These are phyloP conservation scores for Sporobolomyces phaffii DNA, from an alignment of 768 basidiomycete species.

Conservation along the genomic window DNA sequence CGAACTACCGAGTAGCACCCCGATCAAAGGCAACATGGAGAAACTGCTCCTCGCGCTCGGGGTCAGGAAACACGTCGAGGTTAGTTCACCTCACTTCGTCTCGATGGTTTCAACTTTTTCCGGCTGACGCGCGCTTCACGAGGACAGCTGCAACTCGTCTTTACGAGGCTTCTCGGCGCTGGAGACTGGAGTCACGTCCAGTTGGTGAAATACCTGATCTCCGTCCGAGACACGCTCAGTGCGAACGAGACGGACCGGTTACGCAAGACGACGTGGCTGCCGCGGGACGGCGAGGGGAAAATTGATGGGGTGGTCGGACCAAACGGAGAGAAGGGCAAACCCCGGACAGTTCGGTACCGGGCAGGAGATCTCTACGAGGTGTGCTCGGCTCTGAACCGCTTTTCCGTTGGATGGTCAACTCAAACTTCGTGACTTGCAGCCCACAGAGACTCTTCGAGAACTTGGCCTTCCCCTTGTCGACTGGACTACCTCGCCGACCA, in stretches of 20 bases:
- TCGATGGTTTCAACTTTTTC: too few relatives aligned
- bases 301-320: slow-evolving; percentile 50
- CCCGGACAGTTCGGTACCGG: slow-evolving; percentile 54
- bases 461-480: slow-evolving; percentile 76
- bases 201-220: slow-evolving; percentile 77
- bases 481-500: slow-evolving; percentile 64
- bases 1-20: slow-evolving; percentile 58
- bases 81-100: background rate
- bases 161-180: slow-evolving; percentile 56
- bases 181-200: slow-evolving; percentile 53
- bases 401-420: slow-evolving; percentile 55
- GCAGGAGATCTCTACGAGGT: slow-evolving; percentile 73
- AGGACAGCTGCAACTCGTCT: slow-evolving; percentile 68
- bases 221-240: slow-evolving; percentile 62
- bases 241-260: slow-evolving; percentile 57
- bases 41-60: slow-evolving; percentile 61
- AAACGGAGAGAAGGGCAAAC: slow-evolving; percentile 25
- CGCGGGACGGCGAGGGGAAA: slow-evolving; percentile 42
- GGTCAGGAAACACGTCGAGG: slow-evolving; percentile 80
- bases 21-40: slow-evolving; percentile 66
- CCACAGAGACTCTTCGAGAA: slow-evolving; percentile 62
- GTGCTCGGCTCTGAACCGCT: slow-evolving; percentile 47
- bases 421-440: too few relatives aligned
- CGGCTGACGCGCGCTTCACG: background rate
- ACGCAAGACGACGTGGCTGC: slow-evolving; percentile 67